Conservation (phyloP, 768 basidiomycete species). For the Omphalotus guepiniiformis region DNA sequence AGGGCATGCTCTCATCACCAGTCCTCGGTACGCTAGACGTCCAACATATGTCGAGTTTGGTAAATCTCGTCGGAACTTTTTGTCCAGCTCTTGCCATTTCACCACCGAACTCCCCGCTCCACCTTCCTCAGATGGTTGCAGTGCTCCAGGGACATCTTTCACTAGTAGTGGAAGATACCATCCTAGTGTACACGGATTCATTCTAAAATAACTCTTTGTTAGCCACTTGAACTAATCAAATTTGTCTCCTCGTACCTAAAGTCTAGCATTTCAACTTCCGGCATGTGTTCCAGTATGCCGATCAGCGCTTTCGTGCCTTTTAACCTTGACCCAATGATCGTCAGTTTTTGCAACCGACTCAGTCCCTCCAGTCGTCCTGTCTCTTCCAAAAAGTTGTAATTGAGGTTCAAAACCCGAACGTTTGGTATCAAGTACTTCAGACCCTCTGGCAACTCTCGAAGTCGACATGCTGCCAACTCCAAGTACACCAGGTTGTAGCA, state of each 20-base stretch:
- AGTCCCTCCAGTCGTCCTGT: conserved; percentile 65
- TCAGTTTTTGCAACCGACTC: conserved; percentile 74
- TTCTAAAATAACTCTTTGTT: conserved; percentile 32
- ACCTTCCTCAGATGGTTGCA: conserved; percentile 53
- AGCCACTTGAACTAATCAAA: conserved; percentile 9
- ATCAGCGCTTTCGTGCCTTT: conserved; percentile 72
- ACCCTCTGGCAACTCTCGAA: conserved; percentile 68
- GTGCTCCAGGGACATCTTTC: conserved; percentile 58
- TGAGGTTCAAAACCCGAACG: conserved; percentile 87
- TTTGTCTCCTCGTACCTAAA: conserved; percentile 58
- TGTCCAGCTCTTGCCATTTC: conserved; percentile 76
- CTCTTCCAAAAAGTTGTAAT: conserved; percentile 94
- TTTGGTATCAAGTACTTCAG: conserved; percentile 72
- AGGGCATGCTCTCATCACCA: conserved; percentile 75
- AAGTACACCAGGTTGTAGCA: conserved; percentile 91
- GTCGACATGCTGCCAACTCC: conserved; percentile 83
- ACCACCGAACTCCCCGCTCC: conserved; percentile 20
- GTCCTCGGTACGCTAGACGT: conserved; percentile 83
- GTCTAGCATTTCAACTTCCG: conserved; percentile 85
- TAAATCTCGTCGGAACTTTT: conserved; percentile 82
- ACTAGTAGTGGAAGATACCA: conserved; percentile 92
- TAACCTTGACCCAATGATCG: conserved; percentile 80
- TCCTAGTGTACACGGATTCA: conserved; percentile 96
- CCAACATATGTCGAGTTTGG: conserved; percentile 87
- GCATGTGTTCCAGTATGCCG: conserved; percentile 64